Evolutionary conservation across 2,329 filamentous ascomycete species (phyloP).

Genomic region (Colletotrichum karsti): DNA sequence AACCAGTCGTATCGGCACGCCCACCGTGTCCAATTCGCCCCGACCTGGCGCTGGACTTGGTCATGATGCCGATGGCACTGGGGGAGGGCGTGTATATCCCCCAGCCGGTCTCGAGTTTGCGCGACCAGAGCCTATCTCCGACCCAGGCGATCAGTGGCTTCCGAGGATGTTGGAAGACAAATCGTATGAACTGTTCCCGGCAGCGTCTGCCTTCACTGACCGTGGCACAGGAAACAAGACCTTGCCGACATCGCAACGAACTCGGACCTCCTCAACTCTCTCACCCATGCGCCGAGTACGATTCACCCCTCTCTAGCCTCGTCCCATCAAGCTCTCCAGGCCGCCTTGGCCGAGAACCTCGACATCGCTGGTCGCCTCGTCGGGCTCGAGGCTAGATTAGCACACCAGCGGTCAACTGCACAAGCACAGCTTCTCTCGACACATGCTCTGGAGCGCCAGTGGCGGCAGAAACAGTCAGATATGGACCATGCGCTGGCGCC

Average conservation of each 20-base stretch:
- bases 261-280: conserved; percentile 74
- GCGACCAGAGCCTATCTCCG: conserved; percentile 51
- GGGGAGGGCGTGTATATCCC: neutral
- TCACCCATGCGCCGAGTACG: conserved; percentile 72
- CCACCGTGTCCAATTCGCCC: conserved; percentile 57
- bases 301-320: conserved; percentile 76
- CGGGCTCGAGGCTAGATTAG: conserved; percentile 65
- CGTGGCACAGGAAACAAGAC: conserved; percentile 73
- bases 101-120: conserved; percentile 8
- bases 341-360: conserved; percentile 76
- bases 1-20: conserved; percentile 72
- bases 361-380: conserved; percentile 71
- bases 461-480: conserved; percentile 86
- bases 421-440: conserved; percentile 85
- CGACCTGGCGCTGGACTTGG: neutral
- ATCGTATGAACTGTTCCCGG: conserved; percentile 65
- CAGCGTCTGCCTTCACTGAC: conserved; percentile 13
- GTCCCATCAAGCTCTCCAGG: conserved; percentile 70
- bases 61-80: conserved; percentile 28
- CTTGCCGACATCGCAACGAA: conserved; percentile 74
- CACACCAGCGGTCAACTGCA: conserved; percentile 72
- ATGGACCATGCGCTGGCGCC: conserved; percentile 87
- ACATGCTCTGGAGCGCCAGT: conserved; percentile 90
- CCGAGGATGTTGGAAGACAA: conserved; percentile 82
- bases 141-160: conserved; percentile 79